Conservation (phyloP, 1,139 yeast species). For the Hansenula sp. region DNA sequence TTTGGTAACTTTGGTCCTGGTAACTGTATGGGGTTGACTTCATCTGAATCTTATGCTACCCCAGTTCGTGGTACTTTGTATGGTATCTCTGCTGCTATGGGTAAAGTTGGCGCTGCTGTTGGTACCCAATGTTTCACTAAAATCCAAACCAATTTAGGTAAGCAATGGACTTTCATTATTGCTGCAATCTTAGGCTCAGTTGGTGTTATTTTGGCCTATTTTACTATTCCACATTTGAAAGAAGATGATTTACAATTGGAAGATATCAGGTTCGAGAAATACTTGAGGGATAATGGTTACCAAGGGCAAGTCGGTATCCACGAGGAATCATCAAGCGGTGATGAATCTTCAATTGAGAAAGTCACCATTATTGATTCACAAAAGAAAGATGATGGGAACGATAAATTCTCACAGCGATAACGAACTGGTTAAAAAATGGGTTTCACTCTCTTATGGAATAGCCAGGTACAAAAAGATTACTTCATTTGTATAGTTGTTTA, state of each 20-base stretch:
- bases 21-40: slow-evolving; percentile 63
- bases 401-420: too few relatives aligned
- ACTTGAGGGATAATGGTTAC: slow-evolving; percentile 66
- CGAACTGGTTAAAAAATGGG: too few relatives aligned
- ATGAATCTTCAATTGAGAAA: slow-evolving; percentile 1
- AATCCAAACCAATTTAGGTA: slow-evolving; percentile 27
- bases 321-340: slow-evolving; percentile 8
- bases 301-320: slow-evolving; percentile 49
- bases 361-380: background rate
- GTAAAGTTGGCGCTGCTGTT: slow-evolving; percentile 53
- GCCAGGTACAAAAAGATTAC: too few relatives aligned
- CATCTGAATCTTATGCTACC: slow-evolving; percentile 71
- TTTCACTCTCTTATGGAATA: too few relatives aligned
- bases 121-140: slow-evolving; percentile 36
- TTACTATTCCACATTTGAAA: slow-evolving; percentile 63
- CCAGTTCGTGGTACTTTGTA: slow-evolving; percentile 67
- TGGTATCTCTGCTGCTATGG: slow-evolving; percentile 49
- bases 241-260: slow-evolving; percentile 67
- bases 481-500: too few relatives aligned
- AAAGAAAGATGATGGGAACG: background rate
- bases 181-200: slow-evolving; percentile 56
- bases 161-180: slow-evolving; percentile 27
- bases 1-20: slow-evolving; percentile 78
- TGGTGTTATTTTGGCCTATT: slow-evolving; percentile 57
- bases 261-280: slow-evolving; percentile 60